Percentiles rank a stretch among this genome's conserved stretches.
These are phyloP conservation scores for barley (Hordeum vulgare) DNA, from an alignment of 176 grass and related monocot species.

Conservation along the genomic window DNA sequence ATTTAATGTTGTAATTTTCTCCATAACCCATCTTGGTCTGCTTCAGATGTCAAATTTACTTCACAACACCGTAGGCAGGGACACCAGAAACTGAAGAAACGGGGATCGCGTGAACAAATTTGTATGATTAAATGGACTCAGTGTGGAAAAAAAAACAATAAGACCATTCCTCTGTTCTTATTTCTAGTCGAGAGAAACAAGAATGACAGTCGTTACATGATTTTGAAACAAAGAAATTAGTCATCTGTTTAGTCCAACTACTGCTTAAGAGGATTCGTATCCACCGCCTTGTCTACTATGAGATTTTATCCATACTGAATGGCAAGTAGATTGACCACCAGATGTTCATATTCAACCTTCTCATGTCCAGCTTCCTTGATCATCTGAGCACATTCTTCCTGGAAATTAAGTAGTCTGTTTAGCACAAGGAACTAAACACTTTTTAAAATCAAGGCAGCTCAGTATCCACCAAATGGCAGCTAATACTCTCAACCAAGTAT, in stretches of 20 bases:
- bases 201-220: background rate
- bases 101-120: background rate
- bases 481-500: conserved; percentile 39
- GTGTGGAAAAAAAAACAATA: background rate
- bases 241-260: background rate
- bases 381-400: conserved; percentile 80
- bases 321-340: no score
- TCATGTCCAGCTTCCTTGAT: conserved; percentile 82
- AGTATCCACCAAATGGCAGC: background rate
- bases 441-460: background rate
- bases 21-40: background rate
- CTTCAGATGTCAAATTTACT: background rate
- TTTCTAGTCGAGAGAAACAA: background rate
- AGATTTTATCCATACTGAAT: conserved; percentile 21
- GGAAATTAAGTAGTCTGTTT: conserved; percentile 1
- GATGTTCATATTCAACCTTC: conserved; percentile 81
- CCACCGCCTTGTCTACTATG: background rate
- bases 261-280: background rate
- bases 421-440: background rate
- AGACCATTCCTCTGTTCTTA: background rate
- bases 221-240: background rate
- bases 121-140: background rate
- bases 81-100: background rate
- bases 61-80: background rate
- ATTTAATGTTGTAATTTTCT: background rate